Evolutionary conservation across 2,329 filamentous ascomycete species (phyloP), one percentile per base, ranked within the genome.

Genomic region (Exophiala oligosperma): DNA sequence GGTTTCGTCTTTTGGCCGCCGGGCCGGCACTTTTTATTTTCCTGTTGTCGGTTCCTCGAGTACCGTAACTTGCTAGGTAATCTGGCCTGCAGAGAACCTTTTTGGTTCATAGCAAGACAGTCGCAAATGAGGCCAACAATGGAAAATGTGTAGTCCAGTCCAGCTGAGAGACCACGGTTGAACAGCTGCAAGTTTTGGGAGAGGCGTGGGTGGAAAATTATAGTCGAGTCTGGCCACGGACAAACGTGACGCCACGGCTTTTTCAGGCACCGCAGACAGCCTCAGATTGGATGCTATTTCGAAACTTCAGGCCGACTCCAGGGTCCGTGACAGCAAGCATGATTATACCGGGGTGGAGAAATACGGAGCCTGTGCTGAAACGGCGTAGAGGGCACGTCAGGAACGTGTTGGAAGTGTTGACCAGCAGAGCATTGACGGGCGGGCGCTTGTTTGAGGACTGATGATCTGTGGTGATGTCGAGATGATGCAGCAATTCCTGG

Each of bases 361-460:
- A 28, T 46, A 38, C 37, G 26, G 47, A 35, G 50, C 32, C 49
- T 29, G 50, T 49, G 44, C 40, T 61, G 59, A 61, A 61, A 61
- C 59, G 17, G 52, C 4, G n/a, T 26, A 11, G 46, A 48, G 35
- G 50, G 53, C 44, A 54, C 47, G 54, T 54, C 52, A 38, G 43
- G 26, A 28, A 44, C 40, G 52, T 38, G 43, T 37, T 55, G 32
- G 46, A 32, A n/a, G 7, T 49, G 35, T 55, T 43, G 32, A 35
- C 6, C 32, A 35, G 32, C 32, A 35, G 32, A 43, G 7, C n/a
- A 17, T 43, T 29, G 49, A 38, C 40, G 28, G 23, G 43, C 57
- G 55, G 23, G 43, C 57, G 55, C 52, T 41, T 61, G 59, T 61
- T 61, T 61, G 55, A 61, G 52, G 52, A 56, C 52, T 58, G 55